phyloP scores from a whole-genome alignment of 208 protist genomes.

The Trypanosomatidae sp. region DNA sequence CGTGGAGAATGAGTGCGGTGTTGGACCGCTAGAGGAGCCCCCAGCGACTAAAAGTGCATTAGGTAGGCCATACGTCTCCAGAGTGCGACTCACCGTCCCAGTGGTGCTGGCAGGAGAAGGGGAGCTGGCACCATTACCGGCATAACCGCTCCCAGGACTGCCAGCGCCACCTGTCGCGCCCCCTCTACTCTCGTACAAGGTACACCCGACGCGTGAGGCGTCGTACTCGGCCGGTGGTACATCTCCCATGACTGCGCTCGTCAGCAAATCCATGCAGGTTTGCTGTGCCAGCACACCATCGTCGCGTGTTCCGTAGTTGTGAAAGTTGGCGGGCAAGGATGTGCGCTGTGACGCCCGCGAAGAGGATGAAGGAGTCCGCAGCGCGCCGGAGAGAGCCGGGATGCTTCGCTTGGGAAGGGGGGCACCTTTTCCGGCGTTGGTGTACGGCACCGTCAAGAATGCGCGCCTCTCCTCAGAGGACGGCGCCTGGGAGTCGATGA shows the following conservation, averaged over 20 bases:
- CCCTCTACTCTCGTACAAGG: not conserved
- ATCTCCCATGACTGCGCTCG: not conserved
- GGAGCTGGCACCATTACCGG: not conserved
- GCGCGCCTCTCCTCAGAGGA: not conserved
- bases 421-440: not conserved
- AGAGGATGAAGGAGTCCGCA: not conserved
- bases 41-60: constrained; percentile 7
- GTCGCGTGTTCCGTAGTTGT: not conserved
- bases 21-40: constrained; percentile 1
- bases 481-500: not conserved
- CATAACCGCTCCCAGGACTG: not conserved
- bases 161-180: not conserved
- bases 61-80: constrained; percentile 10
- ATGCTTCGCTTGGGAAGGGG: not conserved
- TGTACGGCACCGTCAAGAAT: not conserved
- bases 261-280: not conserved
- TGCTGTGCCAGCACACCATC: not conserved
- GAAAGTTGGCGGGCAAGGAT: not conserved
- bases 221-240: not conserved
- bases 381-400: not conserved
- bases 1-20: constrained; percentile 4
- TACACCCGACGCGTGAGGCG: not conserved
- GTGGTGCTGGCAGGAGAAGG: not conserved
- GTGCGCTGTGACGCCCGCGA: not conserved
- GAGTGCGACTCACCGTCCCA: not conserved